These are phyloP conservation scores for Vitis riparia DNA, from an alignment of 164 flowering plant species.

Conservation along the genomic window DNA sequence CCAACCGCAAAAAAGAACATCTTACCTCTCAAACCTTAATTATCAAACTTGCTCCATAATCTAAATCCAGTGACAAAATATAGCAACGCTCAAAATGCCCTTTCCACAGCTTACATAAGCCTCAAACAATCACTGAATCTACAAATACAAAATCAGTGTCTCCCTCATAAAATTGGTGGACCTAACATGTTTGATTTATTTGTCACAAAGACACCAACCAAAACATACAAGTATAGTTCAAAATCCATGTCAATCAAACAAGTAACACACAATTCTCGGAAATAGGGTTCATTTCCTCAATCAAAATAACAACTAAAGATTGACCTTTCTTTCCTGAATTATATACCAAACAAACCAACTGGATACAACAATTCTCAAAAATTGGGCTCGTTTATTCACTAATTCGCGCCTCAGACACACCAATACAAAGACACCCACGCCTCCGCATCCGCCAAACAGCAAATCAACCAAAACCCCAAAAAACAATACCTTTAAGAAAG, in stretches of 20 bases:
- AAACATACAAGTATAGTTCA: not conserved
- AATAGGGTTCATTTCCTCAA: not conserved
- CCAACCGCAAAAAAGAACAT: too few relatives aligned
- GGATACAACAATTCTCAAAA: not conserved
- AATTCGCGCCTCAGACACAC: not conserved
- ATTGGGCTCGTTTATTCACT: not conserved
- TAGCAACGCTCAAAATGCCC: not conserved
- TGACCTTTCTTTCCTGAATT: not conserved
- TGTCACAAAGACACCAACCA: too few relatives aligned
- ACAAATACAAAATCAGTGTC: too few relatives aligned
- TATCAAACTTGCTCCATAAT: too few relatives aligned
- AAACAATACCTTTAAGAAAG: slow-evolving; percentile 47
- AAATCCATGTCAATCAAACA: not conserved
- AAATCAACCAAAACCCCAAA: not conserved
- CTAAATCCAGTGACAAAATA: too few relatives aligned
- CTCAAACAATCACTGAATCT: not conserved
- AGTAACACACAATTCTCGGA: not conserved
- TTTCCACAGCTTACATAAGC: not conserved
- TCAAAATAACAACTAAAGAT: too few relatives aligned
- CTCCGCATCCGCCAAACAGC: not conserved
- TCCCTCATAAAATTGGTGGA: too few relatives aligned
- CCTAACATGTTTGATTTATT: too few relatives aligned
- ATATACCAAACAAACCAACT: not conserved
- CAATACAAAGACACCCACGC: not conserved
- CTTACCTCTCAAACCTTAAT: too few relatives aligned